These are phyloP conservation scores for Calonectria pteridis DNA, from an alignment of 2,329 filamentous ascomycete genomes.

Conservation along the genomic window DNA sequence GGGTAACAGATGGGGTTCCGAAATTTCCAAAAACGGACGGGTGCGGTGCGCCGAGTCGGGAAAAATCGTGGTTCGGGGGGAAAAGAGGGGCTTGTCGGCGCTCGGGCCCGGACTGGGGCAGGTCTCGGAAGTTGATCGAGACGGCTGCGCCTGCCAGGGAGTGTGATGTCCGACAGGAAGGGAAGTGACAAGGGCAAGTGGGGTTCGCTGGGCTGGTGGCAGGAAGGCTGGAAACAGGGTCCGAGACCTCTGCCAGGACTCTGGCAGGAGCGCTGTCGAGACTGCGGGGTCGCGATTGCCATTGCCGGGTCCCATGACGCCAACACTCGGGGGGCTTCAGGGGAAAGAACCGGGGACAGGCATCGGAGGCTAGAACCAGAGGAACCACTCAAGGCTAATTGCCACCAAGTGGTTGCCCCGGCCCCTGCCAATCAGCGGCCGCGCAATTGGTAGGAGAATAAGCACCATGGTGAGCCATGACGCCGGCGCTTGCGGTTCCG, in stretches of 20 bases:
- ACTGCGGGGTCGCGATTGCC: conserved; percentile 45
- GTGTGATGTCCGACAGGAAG: conserved; percentile 23
- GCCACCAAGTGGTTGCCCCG: conserved; percentile 19
- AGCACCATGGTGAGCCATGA: conserved; percentile 42
- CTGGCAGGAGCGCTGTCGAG: conserved; percentile 10
- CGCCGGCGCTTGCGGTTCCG: conserved; percentile 39
- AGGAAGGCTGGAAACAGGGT: conserved; percentile 6
- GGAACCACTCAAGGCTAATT: conserved; percentile 25
- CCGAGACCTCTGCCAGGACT: background rate
- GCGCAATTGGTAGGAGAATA: conserved; percentile 48
- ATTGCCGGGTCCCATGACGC: conserved; percentile 42
- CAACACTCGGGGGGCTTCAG: conserved; percentile 34
- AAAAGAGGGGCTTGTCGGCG: conserved; percentile 39
- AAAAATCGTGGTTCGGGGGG: conserved; percentile 39
- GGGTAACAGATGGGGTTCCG: conserved; percentile 20
- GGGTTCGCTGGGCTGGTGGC: background rate
- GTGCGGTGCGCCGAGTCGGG: conserved; percentile 33
- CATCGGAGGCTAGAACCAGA: conserved; percentile 26
- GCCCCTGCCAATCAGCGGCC: conserved; percentile 45
- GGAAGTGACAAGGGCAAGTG: conserved; percentile 10
- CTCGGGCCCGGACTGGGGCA: conserved; percentile 32
- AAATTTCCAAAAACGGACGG: conserved; percentile 28
- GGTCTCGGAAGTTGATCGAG: conserved; percentile 36
- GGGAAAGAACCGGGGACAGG: conserved; percentile 38
- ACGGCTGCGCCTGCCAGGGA: conserved; percentile 26